Evolutionary conservation across 768 basidiomycete species (phyloP).

Genomic region (Tephrocybe sp.): DNA sequence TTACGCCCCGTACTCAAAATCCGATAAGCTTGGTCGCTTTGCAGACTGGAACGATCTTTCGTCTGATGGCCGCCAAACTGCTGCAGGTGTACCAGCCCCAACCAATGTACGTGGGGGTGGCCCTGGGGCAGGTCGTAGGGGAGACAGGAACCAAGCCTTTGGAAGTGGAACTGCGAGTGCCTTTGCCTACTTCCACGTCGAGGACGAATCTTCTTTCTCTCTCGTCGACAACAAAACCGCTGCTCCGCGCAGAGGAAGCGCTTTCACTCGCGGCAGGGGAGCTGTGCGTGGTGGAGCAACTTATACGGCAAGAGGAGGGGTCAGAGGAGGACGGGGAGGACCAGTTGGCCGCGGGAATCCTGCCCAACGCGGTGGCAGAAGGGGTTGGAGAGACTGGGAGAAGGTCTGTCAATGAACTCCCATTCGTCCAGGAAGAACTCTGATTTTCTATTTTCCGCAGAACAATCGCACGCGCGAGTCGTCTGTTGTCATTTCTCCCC

Average conservation of each 20-base stretch:
- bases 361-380: conserved; percentile 55
- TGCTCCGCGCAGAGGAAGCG: conserved; percentile 67
- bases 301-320: conserved; percentile 43
- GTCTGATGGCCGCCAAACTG: conserved; percentile 56
- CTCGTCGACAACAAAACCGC: conserved; percentile 87
- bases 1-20: conserved; percentile 98
- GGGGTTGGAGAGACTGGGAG: conserved; percentile 93
- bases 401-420: conserved; percentile 51
- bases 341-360: conserved; percentile 37
- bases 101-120: conserved; percentile 49
- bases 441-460: conserved; percentile 33
- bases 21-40: conserved; percentile 95
- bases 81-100: conserved; percentile 45
- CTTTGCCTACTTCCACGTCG: conserved; percentile 96
- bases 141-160: conserved; percentile 81
- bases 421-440: no score
- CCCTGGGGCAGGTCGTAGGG: conserved; percentile 55
- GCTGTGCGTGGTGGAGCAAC: conserved; percentile 44
- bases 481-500: conserved; percentile 86
- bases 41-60: conserved; percentile 95
- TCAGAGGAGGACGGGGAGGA: conserved; percentile 48
- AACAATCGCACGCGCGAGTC: conserved; percentile 85
- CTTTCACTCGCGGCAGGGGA: conserved; percentile 58
- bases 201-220: conserved; percentile 96
- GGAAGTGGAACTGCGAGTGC: conserved; percentile 88